Evolutionary conservation across 1,284 basidiomycete genomes (phyloP).

Genomic region (Boletus smithii): DNA sequence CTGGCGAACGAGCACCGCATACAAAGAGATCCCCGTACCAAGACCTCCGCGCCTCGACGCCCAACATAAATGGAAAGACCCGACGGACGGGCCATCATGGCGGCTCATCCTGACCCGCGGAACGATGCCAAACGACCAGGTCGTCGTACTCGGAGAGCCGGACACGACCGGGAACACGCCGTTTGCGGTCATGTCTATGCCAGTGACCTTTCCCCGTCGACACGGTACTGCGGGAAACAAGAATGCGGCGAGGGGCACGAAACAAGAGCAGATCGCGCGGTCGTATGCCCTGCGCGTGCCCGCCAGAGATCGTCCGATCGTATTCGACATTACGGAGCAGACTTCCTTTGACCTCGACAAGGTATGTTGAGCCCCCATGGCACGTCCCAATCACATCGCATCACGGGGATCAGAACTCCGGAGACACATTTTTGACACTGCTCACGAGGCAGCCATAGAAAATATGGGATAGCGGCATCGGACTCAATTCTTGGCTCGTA

Average conservation of each 20-base stretch:
- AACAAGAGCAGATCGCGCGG: slow-evolving; percentile 72
- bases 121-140: slow-evolving; percentile 16
- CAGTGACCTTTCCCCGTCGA: slow-evolving; percentile 47
- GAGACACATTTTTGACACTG: slow-evolving; percentile 2
- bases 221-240: slow-evolving; percentile 10
- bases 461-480: slow-evolving; percentile 90
- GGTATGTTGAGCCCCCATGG: slow-evolving; percentile 42
- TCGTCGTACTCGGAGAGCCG: slow-evolving; percentile 38
- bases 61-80: slow-evolving; percentile 8
- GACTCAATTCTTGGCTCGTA: slow-evolving; percentile 72
- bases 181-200: slow-evolving; percentile 64
- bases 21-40: slow-evolving; percentile 68
- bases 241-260: slow-evolving; percentile 31
- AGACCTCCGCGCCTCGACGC: slow-evolving; percentile 47
- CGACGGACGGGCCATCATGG: slow-evolving; percentile 53
- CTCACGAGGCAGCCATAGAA: slow-evolving; percentile 52
- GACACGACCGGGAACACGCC: slow-evolving; percentile 39
- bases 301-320: slow-evolving; percentile 22
- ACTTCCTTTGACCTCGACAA: slow-evolving; percentile 89
- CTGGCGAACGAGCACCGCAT: slow-evolving; percentile 62
- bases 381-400: not conserved
- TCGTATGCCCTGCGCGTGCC: slow-evolving; percentile 38
- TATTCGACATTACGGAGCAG: slow-evolving; percentile 65
- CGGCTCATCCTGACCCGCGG: slow-evolving; percentile 55
- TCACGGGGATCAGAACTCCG: not conserved